Conservation (phyloP, 2,329 filamentous ascomycete genomes). For the Eurotiales sp. region DNA sequence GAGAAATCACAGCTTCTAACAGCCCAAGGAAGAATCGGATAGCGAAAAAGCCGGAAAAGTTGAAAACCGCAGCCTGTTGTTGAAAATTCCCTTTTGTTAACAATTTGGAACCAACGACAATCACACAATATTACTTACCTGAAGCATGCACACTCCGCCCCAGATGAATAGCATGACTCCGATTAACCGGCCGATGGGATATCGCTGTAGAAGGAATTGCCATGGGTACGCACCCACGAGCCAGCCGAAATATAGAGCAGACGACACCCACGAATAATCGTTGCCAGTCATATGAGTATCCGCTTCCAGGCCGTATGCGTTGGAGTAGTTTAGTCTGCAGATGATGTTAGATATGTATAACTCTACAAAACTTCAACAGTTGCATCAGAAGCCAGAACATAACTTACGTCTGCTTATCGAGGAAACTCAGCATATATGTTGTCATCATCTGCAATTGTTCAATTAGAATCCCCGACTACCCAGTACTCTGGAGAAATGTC, state of each 20-base stretch:
- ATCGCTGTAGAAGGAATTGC: constrained; percentile 40
- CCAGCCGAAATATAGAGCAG: constrained; percentile 45
- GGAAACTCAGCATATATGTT: constrained; percentile 34
- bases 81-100: neutral
- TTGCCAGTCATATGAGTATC: constrained; percentile 41
- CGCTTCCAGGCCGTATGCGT: constrained; percentile 41
- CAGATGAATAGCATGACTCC: constrained; percentile 41
- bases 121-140: constrained; percentile 23
- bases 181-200: constrained; percentile 42
- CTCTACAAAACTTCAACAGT: neutral
- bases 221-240: constrained; percentile 39
- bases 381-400: neutral
- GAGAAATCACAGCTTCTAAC: constrained; percentile 28
- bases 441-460: constrained; percentile 29
- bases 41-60: constrained; percentile 42
- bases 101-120: neutral
- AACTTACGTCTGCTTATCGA: constrained; percentile 24
- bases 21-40: constrained; percentile 48
- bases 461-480: neutral
- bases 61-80: constrained; percentile 22
- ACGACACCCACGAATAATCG: constrained; percentile 45
- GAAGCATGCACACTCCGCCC: constrained; percentile 37
- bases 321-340: constrained; percentile 33
- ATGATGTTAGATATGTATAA: neutral
- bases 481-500: neutral